phyloP scores from a whole-genome alignment of 352 stramenopile species.

The Globisporangium cederbergense region DNA sequence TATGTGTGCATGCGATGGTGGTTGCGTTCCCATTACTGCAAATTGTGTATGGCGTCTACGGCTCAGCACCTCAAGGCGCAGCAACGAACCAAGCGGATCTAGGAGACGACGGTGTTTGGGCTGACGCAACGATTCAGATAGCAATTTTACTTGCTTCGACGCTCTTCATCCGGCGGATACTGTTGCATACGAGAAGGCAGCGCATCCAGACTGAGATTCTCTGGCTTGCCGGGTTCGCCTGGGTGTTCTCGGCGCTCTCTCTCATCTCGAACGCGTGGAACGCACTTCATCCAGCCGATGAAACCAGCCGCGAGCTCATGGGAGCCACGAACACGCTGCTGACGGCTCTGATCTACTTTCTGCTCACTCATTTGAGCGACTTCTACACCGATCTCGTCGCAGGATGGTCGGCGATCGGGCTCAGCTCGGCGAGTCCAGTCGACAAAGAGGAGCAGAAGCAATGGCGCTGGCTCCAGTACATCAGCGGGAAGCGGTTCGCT shows the following conservation, averaged over 20 bases:
- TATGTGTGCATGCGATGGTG: constrained; percentile 16
- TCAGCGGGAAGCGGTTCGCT: constrained; percentile 12
- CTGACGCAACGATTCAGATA: constrained; percentile 8
- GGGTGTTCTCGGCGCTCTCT: constrained; percentile 18
- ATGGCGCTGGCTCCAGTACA: constrained; percentile 8
- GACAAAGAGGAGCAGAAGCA: constrained; percentile 1
- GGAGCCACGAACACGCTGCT: constrained; percentile 27
- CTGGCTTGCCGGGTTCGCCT: constrained; percentile 12
- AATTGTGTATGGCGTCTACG: constrained; percentile 12
- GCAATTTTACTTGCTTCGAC: constrained; percentile 13
- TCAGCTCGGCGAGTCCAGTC: neutral
- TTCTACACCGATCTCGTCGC: constrained; percentile 24
- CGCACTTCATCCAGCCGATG: constrained; percentile 2
- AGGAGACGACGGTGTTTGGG: constrained; percentile 9
- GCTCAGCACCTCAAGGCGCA: neutral
- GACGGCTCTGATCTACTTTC: constrained; percentile 24
- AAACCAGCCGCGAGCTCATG: constrained; percentile 21
- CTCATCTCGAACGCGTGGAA: constrained; percentile 22
- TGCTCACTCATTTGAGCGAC: constrained; percentile 30
- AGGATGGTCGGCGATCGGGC: constrained; percentile 11
- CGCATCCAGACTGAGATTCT: constrained; percentile 23
- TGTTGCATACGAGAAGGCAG: constrained; percentile 15
- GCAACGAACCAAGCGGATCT: constrained; percentile 15
- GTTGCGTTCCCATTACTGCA: constrained; percentile 13
- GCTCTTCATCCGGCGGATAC: constrained; percentile 22